Evolutionary conservation across 148 eudicot species (phyloP).

Genomic region (Nyssa sinensis): DNA sequence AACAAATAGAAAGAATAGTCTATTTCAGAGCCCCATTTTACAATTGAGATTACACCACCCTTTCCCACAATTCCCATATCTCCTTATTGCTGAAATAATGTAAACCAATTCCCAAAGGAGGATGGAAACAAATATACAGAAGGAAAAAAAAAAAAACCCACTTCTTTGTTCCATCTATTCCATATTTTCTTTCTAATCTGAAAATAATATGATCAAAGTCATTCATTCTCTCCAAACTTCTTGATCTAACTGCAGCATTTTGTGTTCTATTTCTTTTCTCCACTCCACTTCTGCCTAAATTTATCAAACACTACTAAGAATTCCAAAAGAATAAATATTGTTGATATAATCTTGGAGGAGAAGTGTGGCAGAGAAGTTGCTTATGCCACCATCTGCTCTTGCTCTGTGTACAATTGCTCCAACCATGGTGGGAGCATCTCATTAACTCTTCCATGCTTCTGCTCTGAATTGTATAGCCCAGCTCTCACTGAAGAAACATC

Average conservation of each 20-base stretch:
- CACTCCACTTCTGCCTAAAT: slow-evolving; percentile 10
- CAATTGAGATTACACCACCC: no score
- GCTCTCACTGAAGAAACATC: slow-evolving; percentile 47
- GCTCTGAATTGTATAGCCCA: slow-evolving; percentile 32
- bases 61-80: slow-evolving; percentile 1
- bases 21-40: no score
- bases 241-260: slow-evolving; percentile 12
- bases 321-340: slow-evolving; percentile 1
- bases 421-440: slow-evolving; percentile 59
- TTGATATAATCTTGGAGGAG: neutral
- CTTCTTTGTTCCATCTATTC: slow-evolving; percentile 4
- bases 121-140: slow-evolving; percentile 4
- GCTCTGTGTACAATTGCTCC: slow-evolving; percentile 84
- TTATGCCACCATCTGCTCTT: slow-evolving; percentile 71
- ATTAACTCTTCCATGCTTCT: slow-evolving; percentile 23
- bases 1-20: neutral
- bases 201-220: neutral
- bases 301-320: slow-evolving; percentile 13
- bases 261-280: neutral
- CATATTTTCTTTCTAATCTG: neutral
- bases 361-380: neutral
- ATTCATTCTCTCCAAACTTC: neutral
- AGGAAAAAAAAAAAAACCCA: neutral
- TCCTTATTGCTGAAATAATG: neutral
- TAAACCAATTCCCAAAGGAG: neutral